phyloP scores from a whole-genome alignment of 202 grass and related monocot genomes.

The Schoenoplectus triqueter region DNA sequence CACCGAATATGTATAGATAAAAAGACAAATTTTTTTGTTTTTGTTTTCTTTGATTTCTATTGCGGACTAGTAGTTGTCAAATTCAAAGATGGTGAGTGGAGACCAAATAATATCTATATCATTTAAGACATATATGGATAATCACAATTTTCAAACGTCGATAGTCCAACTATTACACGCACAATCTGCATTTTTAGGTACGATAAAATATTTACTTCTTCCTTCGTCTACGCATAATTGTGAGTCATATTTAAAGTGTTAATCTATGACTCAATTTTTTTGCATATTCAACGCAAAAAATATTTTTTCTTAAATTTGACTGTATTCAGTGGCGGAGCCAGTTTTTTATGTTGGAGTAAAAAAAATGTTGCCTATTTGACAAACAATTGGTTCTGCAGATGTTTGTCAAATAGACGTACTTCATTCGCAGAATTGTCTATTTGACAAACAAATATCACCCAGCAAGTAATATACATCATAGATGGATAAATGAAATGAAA shows the following conservation, averaged over 20 bases:
- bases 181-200: background rate
- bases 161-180: background rate
- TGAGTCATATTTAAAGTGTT: too few species aligned
- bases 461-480: background rate
- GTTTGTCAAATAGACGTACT: too few species aligned
- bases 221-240: too few species aligned
- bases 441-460: background rate
- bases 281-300: too few species aligned
- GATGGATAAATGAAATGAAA: background rate
- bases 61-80: background rate
- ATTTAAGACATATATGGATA: background rate
- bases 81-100: background rate
- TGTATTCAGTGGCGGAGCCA: too few species aligned
- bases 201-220: too few species aligned
- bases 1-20: background rate
- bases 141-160: background rate
- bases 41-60: background rate
- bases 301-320: too few species aligned
- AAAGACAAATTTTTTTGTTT: background rate
- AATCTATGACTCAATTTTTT: too few species aligned
- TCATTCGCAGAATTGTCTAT: background rate
- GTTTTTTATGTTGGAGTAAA: too few species aligned
- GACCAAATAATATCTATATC: background rate
- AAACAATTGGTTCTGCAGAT: too few species aligned
- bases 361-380: too few species aligned